These are phyloP conservation scores for Platismatia glauca DNA, from an alignment of 495 filamentous ascomycete genomes.

Conservation along the genomic window DNA sequence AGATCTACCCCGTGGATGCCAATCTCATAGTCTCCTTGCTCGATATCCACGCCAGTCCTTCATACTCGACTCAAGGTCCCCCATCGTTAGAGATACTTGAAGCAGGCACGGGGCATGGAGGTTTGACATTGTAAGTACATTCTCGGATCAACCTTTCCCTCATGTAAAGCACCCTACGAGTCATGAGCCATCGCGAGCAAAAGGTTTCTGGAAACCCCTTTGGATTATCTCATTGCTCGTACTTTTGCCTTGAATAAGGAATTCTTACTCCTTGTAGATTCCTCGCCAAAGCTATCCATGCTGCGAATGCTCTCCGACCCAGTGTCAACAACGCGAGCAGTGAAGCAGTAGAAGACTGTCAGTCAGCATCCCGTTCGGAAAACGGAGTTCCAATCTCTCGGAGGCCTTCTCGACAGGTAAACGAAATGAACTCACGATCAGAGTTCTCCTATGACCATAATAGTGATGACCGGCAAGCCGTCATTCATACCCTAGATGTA, in stretches of 20 bases:
- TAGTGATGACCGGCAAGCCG: conserved; percentile 42
- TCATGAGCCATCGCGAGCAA: too few relatives aligned
- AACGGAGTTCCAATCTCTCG: neutral
- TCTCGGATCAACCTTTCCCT: too few relatives aligned
- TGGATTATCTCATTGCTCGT: too few relatives aligned
- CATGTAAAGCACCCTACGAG: too few relatives aligned
- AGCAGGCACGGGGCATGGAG: conserved; percentile 72
- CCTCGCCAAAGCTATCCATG: conserved; percentile 65
- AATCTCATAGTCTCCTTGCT: conserved; percentile 63
- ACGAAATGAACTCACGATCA: neutral
- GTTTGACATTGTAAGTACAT: conserved; percentile 41
- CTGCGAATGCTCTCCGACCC: conserved; percentile 44
- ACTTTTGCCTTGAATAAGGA: too few relatives aligned
- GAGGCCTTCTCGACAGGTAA: neutral
- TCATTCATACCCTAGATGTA: conserved; percentile 64
- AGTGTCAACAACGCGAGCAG: neutral
- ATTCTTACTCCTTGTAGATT: too few relatives aligned
- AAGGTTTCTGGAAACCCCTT: too few relatives aligned
- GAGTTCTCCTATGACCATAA: neutral
- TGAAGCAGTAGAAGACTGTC: neutral
- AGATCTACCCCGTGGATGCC: conserved; percentile 69
- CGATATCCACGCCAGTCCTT: conserved; percentile 53
- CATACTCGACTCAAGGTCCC: conserved; percentile 5
- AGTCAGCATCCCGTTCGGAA: neutral
- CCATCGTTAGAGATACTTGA: conserved; percentile 61